These are phyloP conservation scores for Cephaloascus albidus DNA, from an alignment of 805 yeast genomes.

Conservation along the genomic window DNA sequence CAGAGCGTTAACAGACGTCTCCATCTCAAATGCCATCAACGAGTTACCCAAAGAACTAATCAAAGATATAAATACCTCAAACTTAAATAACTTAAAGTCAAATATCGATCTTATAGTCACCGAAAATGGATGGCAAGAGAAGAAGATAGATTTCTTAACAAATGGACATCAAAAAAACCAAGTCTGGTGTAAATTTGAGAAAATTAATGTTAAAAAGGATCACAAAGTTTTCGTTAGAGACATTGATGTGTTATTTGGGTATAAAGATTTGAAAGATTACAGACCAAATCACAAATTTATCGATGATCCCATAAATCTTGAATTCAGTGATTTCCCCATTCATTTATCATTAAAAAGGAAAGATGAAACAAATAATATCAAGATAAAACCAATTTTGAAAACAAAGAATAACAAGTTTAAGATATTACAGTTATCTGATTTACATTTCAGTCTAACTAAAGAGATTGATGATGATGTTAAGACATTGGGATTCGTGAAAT, in stretches of 20 bases:
- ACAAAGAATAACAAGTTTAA: conserved; percentile 14
- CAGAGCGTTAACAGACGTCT: conserved; percentile 1
- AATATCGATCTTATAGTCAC: background rate
- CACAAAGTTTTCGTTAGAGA: conserved; percentile 10
- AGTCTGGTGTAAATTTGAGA: background rate
- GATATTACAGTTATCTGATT: conserved; percentile 26
- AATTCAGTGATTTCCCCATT: conserved; percentile 5
- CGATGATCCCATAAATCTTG: conserved; percentile 8
- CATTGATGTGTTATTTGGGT: conserved; percentile 19
- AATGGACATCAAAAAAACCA: conserved; percentile 1
- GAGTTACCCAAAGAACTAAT: background rate
- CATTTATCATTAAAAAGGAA: conserved; percentile 12
- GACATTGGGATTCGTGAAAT: conserved; percentile 20
- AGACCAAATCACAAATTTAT: conserved; percentile 14
- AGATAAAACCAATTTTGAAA: conserved; percentile 5
- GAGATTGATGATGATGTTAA: conserved; percentile 18
- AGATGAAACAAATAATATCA: conserved; percentile 6
- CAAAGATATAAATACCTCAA: background rate
- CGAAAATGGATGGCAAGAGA: conserved; percentile 3
- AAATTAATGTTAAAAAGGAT: background rate
- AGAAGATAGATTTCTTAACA: conserved; percentile 1
- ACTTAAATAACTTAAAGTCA: background rate
- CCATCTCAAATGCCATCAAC: background rate
- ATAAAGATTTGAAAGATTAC: conserved; percentile 17
- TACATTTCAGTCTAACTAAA: conserved; percentile 24